phyloP scores from a whole-genome alignment of 2,329 filamentous ascomycete genomes.

The Dactylellina haptotyla region DNA sequence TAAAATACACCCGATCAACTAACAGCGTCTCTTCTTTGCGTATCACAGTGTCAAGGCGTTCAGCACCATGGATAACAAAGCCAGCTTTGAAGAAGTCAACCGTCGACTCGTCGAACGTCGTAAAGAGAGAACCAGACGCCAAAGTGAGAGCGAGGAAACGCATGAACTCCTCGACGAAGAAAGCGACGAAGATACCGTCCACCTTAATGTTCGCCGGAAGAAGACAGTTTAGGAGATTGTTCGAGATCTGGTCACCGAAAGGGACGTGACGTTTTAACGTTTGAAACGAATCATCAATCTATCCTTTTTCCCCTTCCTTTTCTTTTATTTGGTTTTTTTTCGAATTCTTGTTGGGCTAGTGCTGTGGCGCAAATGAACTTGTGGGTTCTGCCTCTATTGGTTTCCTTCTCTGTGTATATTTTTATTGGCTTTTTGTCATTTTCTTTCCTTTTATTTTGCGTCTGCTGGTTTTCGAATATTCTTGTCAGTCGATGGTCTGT shows the following conservation, averaged over 20 bases:
- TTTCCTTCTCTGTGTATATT: constrained; percentile 17
- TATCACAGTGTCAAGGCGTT: constrained; percentile 70
- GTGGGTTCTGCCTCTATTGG: not conserved
- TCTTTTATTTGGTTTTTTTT: constrained; percentile 55
- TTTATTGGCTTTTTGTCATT: not conserved
- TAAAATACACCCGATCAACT: not conserved
- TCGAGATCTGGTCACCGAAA: constrained; percentile 47
- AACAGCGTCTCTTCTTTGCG: not conserved
- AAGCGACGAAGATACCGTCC: constrained; percentile 59
- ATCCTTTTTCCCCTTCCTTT: constrained; percentile 12
- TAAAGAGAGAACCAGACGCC: constrained; percentile 61
- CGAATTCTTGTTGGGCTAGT: constrained; percentile 46
- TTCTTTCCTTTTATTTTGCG: constrained; percentile 14
- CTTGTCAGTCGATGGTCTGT: not conserved
- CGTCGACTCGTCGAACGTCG: constrained; percentile 68
- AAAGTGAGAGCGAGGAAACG: constrained; percentile 51
- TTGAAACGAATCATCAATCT: constrained; percentile 1
- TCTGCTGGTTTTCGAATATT: not conserved
- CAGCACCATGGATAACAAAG: constrained; percentile 57
- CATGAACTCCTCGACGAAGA: constrained; percentile 57
- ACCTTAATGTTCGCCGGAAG: constrained; percentile 53
- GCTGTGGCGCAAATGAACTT: constrained; percentile 4
- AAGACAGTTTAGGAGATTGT: constrained; percentile 53
- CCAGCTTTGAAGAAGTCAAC: constrained; percentile 52
- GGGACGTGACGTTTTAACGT: constrained; percentile 46